Percentiles rank a stretch among this genome's conserved stretches.
phyloP scores from a whole-genome alignment of 768 basidiomycete genomes.

The Boletellus emodensis region DNA sequence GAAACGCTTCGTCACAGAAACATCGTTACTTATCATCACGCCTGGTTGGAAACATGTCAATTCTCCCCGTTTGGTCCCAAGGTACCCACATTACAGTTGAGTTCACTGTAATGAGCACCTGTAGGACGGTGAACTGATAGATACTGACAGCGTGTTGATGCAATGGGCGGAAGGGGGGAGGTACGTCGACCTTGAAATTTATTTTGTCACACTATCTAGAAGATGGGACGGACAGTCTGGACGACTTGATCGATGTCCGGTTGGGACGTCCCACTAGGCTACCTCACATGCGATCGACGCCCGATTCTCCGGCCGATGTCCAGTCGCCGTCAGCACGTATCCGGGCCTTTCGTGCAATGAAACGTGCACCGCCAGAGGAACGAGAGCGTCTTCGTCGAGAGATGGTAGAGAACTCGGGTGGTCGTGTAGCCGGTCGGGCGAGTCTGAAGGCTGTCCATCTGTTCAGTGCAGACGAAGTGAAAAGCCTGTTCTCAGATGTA shows the following conservation, averaged over 20 bases:
- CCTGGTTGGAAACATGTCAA: slow-evolving; percentile 84
- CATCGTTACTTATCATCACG: slow-evolving; percentile 93
- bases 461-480: slow-evolving; percentile 79
- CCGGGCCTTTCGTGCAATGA: slow-evolving; percentile 68
- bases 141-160: slow-evolving; percentile 66
- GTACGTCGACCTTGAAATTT: slow-evolving; percentile 23
- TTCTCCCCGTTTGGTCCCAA: slow-evolving; percentile 88
- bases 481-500: slow-evolving; percentile 77
- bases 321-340: slow-evolving; percentile 70
- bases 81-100: slow-evolving; percentile 82
- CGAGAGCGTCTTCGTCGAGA: slow-evolving; percentile 56
- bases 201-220: background rate
- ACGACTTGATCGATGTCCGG: slow-evolving; percentile 81
- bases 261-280: slow-evolving; percentile 52
- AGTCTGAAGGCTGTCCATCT: slow-evolving; percentile 77
- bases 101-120: slow-evolving; percentile 20
- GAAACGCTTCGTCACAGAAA: slow-evolving; percentile 88
- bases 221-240: slow-evolving; percentile 44
- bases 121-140: background rate
- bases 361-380: slow-evolving; percentile 60
- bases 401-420: slow-evolving; percentile 34
- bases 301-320: slow-evolving; percentile 32
- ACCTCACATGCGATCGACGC: slow-evolving; percentile 40
- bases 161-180: slow-evolving; percentile 91
- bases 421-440: slow-evolving; percentile 23